Evolutionary conservation across 306 rosid genomes (phyloP).

Genomic region (Rosa chinensis): DNA sequence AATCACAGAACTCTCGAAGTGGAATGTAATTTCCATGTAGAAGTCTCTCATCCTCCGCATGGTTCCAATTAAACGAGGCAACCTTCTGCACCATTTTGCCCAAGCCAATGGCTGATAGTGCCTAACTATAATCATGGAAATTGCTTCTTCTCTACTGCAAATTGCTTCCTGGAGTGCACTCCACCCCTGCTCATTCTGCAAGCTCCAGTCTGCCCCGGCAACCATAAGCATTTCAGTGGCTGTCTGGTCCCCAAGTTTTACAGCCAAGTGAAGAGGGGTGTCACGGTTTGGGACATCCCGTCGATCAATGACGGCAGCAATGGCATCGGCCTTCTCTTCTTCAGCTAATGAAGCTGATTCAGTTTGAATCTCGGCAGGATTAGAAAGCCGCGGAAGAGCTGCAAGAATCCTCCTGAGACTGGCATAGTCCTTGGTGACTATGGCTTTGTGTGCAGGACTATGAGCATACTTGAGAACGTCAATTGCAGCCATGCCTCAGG

Average conservation of each 20-base stretch:
- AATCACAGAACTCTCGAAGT: conserved; percentile 97
- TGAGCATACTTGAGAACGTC: conserved; percentile 69
- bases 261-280: conserved; percentile 95
- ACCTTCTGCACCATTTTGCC: conserved; percentile 99
- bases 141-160: conserved; percentile 80
- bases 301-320: conserved; percentile 73
- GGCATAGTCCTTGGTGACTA: conserved; percentile 66
- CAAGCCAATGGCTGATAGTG: conserved; percentile 96
- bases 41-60: conserved; percentile 96
- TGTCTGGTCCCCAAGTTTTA: conserved; percentile 73
- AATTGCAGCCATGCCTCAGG: conserved; percentile 74
- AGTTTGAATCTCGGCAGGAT: conserved; percentile 63
- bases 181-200: conserved; percentile 99
- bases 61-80: conserved; percentile 88
- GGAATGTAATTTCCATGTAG: conserved; percentile 96
- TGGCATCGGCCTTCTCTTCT: conserved; percentile 89
- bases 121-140: conserved; percentile 77
- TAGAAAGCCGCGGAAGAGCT: conserved; percentile 59
- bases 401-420: conserved; percentile 64
- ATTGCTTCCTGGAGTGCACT: conserved; percentile 99
- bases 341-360: conserved; percentile 67
- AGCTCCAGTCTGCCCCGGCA: conserved; percentile 98
- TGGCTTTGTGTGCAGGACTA: conserved; percentile 93
- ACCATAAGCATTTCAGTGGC: conserved; percentile 88
- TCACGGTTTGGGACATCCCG: conserved; percentile 91